A percentile compares a stretch with the other conserved stretches of the same genome.
Conservation (phyloP, 1,284 basidiomycete genomes). For the Trichosporon sp. region DNA sequence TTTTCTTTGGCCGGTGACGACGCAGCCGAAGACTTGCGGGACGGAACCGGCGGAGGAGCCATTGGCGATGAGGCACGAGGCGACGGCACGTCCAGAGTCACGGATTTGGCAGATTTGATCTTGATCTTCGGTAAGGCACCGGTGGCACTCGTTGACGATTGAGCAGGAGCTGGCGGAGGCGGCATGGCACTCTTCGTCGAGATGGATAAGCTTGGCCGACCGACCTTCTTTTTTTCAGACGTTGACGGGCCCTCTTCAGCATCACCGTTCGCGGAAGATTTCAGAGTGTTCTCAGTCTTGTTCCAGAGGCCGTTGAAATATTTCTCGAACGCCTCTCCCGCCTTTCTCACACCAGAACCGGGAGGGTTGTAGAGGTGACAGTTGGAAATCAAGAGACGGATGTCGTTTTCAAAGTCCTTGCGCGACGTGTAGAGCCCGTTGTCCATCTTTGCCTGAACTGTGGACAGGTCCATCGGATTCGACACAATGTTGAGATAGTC, state of each 20-base stretch:
- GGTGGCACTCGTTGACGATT: conserved; percentile 1
- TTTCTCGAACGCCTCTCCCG: conserved; percentile 73
- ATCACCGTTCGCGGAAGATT: conserved; percentile 30
- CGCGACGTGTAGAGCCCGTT: conserved; percentile 79
- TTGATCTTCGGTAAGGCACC: conserved; percentile 38
- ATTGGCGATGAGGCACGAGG: conserved; percentile 36
- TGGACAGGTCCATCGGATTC: conserved; percentile 91
- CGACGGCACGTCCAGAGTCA: conserved; percentile 34
- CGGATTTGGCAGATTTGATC: conserved; percentile 43
- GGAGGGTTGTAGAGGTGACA: conserved; percentile 82
- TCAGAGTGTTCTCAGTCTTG: conserved; percentile 48
- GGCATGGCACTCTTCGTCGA: conserved; percentile 27
- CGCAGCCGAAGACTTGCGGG: conserved; percentile 19
- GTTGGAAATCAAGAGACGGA: conserved; percentile 84
- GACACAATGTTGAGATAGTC: conserved; percentile 89
- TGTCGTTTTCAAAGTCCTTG: conserved; percentile 80
- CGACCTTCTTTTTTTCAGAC: not conserved
- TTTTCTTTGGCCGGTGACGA: conserved; percentile 27
- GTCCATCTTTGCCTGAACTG: conserved; percentile 83
- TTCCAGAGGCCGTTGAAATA: conserved; percentile 67
- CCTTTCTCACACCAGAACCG: conserved; percentile 73
- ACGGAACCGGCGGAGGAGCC: conserved; percentile 51
- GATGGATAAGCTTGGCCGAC: conserved; percentile 4
- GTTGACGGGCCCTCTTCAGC: conserved; percentile 1
- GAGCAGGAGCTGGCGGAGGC: conserved; percentile 27